A percentile compares a stretch with the other conserved stretches of the same genome.
These are phyloP conservation scores for Populus deltoides DNA, from an alignment of 345 rosid species.

Conservation along the genomic window DNA sequence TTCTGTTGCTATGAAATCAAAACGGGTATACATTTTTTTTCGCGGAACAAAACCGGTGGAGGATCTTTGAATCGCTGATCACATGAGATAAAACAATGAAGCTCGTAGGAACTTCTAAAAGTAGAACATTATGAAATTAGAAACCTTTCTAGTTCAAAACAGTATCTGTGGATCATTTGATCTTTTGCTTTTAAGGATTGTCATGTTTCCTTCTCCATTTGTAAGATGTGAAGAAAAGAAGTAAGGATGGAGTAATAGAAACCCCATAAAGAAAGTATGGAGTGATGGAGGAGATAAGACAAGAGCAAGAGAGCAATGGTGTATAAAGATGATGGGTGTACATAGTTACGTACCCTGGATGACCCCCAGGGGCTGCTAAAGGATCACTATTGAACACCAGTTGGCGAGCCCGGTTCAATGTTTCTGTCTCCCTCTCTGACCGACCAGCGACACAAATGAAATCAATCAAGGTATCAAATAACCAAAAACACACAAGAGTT, in stretches of 20 bases:
- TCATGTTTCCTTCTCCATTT: background rate
- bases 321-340: background rate
- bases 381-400: conserved; percentile 75
- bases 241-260: background rate
- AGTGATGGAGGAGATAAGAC: background rate
- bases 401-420: conserved; percentile 97
- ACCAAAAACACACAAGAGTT: conserved; percentile 12
- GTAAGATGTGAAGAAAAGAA: background rate
- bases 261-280: background rate
- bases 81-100: background rate
- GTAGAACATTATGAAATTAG: background rate
- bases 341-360: conserved; percentile 38
- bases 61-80: background rate
- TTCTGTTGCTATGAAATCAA: background rate
- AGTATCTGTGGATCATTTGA: background rate
- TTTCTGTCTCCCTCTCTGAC: conserved; percentile 97
- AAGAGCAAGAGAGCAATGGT: background rate
- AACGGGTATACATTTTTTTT: too few species aligned
- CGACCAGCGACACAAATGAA: conserved; percentile 25
- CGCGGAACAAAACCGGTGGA: background rate
- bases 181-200: background rate
- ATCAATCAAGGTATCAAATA: conserved; percentile 12
- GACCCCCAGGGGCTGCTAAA: conserved; percentile 47
- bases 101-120: background rate
- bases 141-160: background rate